A percentile compares a stretch with the other conserved stretches of the same genome.
phyloP scores from a whole-genome alignment of 2,329 filamentous ascomycete species.

The Aspergillus sp. region DNA sequence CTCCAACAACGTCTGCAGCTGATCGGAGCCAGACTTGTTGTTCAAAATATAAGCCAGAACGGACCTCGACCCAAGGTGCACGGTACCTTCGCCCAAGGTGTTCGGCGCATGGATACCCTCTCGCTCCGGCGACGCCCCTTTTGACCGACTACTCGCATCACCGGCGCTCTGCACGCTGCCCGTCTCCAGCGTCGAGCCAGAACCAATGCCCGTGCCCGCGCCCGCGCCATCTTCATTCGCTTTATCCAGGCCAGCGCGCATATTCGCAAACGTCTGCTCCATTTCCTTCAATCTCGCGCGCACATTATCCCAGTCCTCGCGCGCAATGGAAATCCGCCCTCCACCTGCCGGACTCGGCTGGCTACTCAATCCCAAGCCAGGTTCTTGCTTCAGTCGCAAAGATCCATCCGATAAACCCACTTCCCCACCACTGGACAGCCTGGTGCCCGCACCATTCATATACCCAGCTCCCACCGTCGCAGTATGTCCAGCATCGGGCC shows the following conservation, averaged over 20 bases:
- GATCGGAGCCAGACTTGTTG: constrained; percentile 51
- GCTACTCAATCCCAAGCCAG: constrained; percentile 10
- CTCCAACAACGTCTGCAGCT: constrained; percentile 56
- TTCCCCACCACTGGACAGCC: neutral
- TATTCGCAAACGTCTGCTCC: constrained; percentile 41
- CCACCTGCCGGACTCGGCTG: constrained; percentile 13
- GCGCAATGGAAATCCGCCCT: constrained; percentile 39
- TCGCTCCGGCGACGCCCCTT: constrained; percentile 38
- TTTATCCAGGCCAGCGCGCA: constrained; percentile 41
- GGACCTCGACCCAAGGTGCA: constrained; percentile 62
- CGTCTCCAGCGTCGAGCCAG: constrained; percentile 23
- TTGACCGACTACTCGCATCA: constrained; percentile 32
- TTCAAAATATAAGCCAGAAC: constrained; percentile 61
- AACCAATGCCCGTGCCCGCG: neutral
- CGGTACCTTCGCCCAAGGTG: constrained; percentile 59
- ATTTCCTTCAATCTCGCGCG: constrained; percentile 44
- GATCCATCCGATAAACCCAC: constrained; percentile 20
- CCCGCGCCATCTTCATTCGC: constrained; percentile 28
- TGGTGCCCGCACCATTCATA: neutral
- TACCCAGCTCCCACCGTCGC: neutral
- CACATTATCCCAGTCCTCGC: constrained; percentile 46
- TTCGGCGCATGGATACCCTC: constrained; percentile 63
- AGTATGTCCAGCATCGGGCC: constrained; percentile 18
- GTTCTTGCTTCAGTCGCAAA: constrained; percentile 27
- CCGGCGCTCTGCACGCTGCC: constrained; percentile 32